Base-by-base conservation (phyloP, 495 filamentous ascomycete species). In the Amniculicola lignicola region DNA sequence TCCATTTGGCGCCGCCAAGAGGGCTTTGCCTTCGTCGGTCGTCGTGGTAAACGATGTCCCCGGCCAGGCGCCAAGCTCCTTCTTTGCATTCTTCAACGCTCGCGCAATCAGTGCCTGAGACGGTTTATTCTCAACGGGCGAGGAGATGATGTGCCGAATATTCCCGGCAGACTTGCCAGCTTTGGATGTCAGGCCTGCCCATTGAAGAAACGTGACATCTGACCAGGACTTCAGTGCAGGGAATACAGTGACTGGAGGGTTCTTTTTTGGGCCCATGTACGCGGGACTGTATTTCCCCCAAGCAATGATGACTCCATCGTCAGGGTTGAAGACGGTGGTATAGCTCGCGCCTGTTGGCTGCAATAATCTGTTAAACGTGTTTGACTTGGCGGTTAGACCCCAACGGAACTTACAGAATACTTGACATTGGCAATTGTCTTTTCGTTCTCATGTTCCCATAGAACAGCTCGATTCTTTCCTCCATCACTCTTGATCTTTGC, bases 141-240 rank as follows among this genome's bases (percentile, higher is more conserved):
- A 23, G 12, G 16, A 35, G 22, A 57, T 27, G 31, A 48, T 19
- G 53, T 57, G 42, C 2, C 24, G 19, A 1, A 55, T 25, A n/a
- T 54, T 44, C 12, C 11, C 37, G 21, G 47, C 12, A 4, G 15
- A 22, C 4, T 21, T 5, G 10, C 14, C 38, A 3, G 22, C 16
- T 14, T 39, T 6, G 3, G 22, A 4, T 3, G 12, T 29, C 12
- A 40, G 35, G 5, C 31, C 11, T 14, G 10, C 15, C 45, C 47
- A 58, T 43, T 58, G 29, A 4, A 58, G 46, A 21, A 31, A 58
- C 3, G 25, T 19, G n/a, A 58, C 27, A 19, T 58, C 54, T 14
- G 43, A 50, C 43, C 19, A 51, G 18, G 14, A 16, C 19, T 41
- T 35, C n/a, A 58, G 19, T 5, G 9, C 18, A 15, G 47, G 54